Base-by-base conservation (phyloP, 164 flowering plant genomes). In the Saururus chinensis region DNA sequence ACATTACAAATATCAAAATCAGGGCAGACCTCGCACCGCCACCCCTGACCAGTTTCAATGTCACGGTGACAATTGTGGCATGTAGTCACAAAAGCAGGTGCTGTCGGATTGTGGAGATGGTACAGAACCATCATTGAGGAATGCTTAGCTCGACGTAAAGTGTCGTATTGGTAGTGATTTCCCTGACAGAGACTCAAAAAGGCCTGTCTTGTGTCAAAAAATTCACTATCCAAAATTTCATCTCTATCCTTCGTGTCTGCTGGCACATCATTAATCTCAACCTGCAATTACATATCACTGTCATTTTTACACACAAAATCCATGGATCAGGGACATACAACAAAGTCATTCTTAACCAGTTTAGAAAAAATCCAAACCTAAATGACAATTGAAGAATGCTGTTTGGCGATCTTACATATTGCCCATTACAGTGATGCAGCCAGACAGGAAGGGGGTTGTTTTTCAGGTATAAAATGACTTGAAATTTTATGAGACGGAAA, bases 111-210 rank as follows among this genome's bases (percentile, higher is more conserved):
- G 63, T 95, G 99, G 60, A 95, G 96, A 82, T 95, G 99, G 70
- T 95, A 95, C 53, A 95, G 86, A 68, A 95, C 95, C 99, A 95
- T 95, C 97, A 95, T 95, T 16, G 99, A 91, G 21, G 99, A 95
- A 75, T 95, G 99, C 69, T 95, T 95, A 21, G 99, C 99, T 53
- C 99, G 82, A 41, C 99, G 88, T 22, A 95, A 76, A n/a, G 99
- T 95, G 77, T 95, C 99, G 79, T 88, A 95, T 59, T 95, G 99
- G 70, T 95, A 95, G 76, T 95, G 96, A 61, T 91, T 95, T 62
- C 97, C 99, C 77, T 95, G 99, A 73, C 97, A 95, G 62, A 95
- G 96, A 76, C 97, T 88, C 61, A 95, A 76, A 73, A 95, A 95
- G 51, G 99, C 99, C 68, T 91, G 99, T 66, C 99, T 84, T 0